Base-by-base conservation (phyloP, 805 yeast species). In the Ogataea trehaloabstinens region DNA sequence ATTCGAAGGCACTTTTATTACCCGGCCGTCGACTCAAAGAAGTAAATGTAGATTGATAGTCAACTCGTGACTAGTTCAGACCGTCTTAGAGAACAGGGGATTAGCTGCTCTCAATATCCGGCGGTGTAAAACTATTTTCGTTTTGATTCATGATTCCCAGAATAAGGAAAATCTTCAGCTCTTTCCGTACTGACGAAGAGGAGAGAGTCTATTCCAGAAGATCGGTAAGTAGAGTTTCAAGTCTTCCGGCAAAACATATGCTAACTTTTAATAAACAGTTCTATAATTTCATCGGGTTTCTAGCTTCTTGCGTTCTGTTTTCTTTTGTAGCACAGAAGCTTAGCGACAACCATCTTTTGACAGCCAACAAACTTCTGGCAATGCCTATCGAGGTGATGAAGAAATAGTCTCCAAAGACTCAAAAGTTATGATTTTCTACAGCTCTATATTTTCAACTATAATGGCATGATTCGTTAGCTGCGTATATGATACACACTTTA, bases 151-250 rank as follows among this genome's bases (percentile, higher is more conserved):
- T 82, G 50, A 66, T 87, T 31, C 88, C 85, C 31, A 86, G 88
- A 53, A 75, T 88, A 30, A 65, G 95, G 34, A 68, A 86, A 41
- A 82, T 87, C 30, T 87, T 87, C 56, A 80, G 89, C 17, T 82
- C 93, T 4, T 86, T 87, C 54, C 64, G 96, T 15, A 77, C 93
- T 2, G 95, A 86, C 46, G 95, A 87, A 49, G 95, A 87, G 51
- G 95, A 88, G 58, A 66, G 90, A 35, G 66, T 70, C 37, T 82
- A 78, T 51, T 85, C 95, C 0, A 67, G 96, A 34, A 71, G 74
- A 45, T 95, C 95, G 1, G 74, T 70, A 61, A 34, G 74, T 58
- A 10, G n/a, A 22, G 8, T 22, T 22, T 22, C 12, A 8, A 8
- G 12, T 8, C 25, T 22, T 12, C 8, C 25, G 8, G 8, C 25